Conservation (phyloP, 495 filamentous ascomycete species). For the Clavariopsis aquatica region DNA sequence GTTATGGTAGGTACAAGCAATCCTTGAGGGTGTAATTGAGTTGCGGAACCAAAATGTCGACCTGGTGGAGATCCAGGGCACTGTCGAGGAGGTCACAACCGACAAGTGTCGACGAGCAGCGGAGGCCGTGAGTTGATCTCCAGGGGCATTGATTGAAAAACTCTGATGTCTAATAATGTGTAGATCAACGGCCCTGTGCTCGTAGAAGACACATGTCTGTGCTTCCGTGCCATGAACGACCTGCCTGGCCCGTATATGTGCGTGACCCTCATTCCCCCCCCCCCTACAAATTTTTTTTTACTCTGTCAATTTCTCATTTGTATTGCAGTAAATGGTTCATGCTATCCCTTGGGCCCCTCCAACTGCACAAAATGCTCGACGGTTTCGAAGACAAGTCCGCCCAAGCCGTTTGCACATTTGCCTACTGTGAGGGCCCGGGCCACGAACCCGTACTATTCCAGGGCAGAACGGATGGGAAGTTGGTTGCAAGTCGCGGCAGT, state of each 20-base stretch:
- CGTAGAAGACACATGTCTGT: constrained; percentile 92
- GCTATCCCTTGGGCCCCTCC: constrained; percentile 72
- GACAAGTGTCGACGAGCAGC: constrained; percentile 85
- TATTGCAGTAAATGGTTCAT: constrained; percentile 87
- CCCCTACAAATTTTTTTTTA: neutral
- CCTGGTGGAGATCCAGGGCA: constrained; percentile 86
- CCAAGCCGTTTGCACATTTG: constrained; percentile 95
- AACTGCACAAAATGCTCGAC: constrained; percentile 87
- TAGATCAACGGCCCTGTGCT: constrained; percentile 85
- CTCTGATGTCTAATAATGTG: neutral
- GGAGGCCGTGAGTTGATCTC: constrained; percentile 61
- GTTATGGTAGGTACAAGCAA: constrained; percentile 60
- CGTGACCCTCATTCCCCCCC: constrained; percentile 34
- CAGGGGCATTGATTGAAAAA: neutral
- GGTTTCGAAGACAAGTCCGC: constrained; percentile 87
- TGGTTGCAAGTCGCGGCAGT: constrained; percentile 74
- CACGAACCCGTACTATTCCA: constrained; percentile 88
- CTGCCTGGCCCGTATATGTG: constrained; percentile 98
- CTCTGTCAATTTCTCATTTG: no score
- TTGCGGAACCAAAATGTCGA: constrained; percentile 75
- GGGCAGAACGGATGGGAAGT: constrained; percentile 73
- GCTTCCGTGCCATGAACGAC: constrained; percentile 84
- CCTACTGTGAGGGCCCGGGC: constrained; percentile 81
- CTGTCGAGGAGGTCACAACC: constrained; percentile 81
- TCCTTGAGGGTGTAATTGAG: constrained; percentile 72